Base-by-base conservation (phyloP, 1,139 yeast species). In the Lodderomyces parapsilosis region DNA sequence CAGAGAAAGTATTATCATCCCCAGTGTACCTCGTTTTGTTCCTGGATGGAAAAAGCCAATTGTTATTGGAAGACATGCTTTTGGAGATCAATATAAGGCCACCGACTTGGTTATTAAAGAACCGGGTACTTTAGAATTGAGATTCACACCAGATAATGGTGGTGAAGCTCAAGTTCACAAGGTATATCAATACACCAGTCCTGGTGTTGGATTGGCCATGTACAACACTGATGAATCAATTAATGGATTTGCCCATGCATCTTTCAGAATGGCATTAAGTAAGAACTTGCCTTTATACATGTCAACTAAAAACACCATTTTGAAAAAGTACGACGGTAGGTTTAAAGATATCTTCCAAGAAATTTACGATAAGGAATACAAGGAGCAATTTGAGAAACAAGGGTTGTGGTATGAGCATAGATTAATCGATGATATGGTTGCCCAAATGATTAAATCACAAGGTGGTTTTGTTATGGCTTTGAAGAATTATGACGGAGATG, bases 401-500 rank as follows among this genome's bases (percentile, higher is more conserved):
- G 87, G 86, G n/a, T 79, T 86, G 54, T 78, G 83, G 80, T 86
- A 83, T 57, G 93, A 86, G 60, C 94, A 86, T 62, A 81, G 94
- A 66, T 75, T 86, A 54, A 86, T 86, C 51, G 94, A 86, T 62
- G 94, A 86, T 62, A 86, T 86, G 91, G 94, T 86, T 50, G 94
- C 94, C 4, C 94, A 86, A 66, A 86, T 86, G 94, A 69, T 86
- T 60, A 86, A 86, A 63, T 84, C 91, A 22, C 83, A 81, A 60
- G 94, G 94, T 62, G 94, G 94, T 9, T 86, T 79, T 60, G 80
- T 86, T 53, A 83, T 86, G 74, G 94, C 94, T 39, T 74, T 86
- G 77, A 86, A 86, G 67, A 86, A 86, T 66, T 86, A 86, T 60
- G 94, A 86, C 62, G 94, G 94, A 65, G 94, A 86, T 64, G 94